Evolutionary conservation across 352 stramenopile species (phyloP).

Genomic region (Pythium grandisporangium): DNA sequence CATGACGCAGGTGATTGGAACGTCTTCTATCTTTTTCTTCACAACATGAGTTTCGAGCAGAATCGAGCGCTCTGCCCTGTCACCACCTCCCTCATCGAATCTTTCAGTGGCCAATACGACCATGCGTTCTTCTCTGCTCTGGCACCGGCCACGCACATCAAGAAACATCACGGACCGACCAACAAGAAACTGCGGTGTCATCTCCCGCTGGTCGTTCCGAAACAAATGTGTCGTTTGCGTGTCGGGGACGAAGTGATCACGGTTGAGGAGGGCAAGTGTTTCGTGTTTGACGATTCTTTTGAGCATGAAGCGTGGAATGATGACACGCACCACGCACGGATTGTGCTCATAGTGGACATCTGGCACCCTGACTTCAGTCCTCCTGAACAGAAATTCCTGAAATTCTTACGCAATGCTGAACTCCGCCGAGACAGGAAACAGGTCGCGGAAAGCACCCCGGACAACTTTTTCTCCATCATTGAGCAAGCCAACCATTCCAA

Average conservation of each 20-base stretch:
- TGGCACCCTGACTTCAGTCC: constrained; percentile 92
- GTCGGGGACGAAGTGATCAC: constrained; percentile 57
- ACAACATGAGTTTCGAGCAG: constrained; percentile 74
- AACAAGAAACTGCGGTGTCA: constrained; percentile 91
- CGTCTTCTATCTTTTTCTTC: constrained; percentile 83
- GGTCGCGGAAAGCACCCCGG: constrained; percentile 17
- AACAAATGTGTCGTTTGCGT: constrained; percentile 43
- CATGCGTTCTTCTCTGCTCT: constrained; percentile 86
- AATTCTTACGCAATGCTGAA: constrained; percentile 59
- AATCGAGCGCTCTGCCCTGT: constrained; percentile 63
- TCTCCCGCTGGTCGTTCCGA: constrained; percentile 78
- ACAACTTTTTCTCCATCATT: constrained; percentile 76
- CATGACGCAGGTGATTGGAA: constrained; percentile 84
- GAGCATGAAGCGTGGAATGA: constrained; percentile 98
- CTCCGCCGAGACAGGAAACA: constrained; percentile 48
- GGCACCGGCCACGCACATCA: constrained; percentile 68
- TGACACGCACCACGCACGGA: constrained; percentile 61
- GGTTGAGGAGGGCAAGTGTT: constrained; percentile 85
- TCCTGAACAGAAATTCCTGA: constrained; percentile 87
- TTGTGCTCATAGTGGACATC: constrained; percentile 92
- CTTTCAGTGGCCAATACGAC: constrained; percentile 55
- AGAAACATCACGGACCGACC: constrained; percentile 79
- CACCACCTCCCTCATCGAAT: constrained; percentile 46
- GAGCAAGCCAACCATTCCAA: constrained; percentile 32
- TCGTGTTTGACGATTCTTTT: constrained; percentile 98